These are phyloP conservation scores for Colletotrichum sansevieriae DNA, from an alignment of 2,329 filamentous ascomycete species.

Conservation along the genomic window DNA sequence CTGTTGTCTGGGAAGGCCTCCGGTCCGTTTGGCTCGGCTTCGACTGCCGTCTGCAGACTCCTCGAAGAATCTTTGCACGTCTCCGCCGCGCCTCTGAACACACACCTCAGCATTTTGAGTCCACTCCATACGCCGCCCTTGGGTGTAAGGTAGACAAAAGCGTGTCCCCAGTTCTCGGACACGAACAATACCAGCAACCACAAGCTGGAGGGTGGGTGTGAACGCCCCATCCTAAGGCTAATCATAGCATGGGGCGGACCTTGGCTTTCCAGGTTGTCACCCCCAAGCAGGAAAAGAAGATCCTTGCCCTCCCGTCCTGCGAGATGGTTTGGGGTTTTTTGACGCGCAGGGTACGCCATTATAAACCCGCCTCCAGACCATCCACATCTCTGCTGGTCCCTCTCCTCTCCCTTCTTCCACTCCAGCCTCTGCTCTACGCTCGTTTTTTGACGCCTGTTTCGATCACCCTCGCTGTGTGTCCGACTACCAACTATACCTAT, in stretches of 20 bases:
- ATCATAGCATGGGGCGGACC: slow-evolving; percentile 38
- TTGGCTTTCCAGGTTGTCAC: slow-evolving; percentile 31
- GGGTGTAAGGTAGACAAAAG: slow-evolving; percentile 19
- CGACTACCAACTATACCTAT: slow-evolving; percentile 23
- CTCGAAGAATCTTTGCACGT: slow-evolving; percentile 18
- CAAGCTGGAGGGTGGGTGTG: slow-evolving; percentile 1
- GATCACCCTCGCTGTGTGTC: slow-evolving; percentile 33
- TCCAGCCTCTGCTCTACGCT: slow-evolving; percentile 31
- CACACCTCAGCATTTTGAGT: slow-evolving; percentile 4
- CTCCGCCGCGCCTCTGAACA: slow-evolving; percentile 12
- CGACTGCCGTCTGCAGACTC: slow-evolving; percentile 1
- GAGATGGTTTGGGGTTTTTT: slow-evolving; percentile 32
- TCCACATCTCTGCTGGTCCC: slow-evolving; percentile 7
- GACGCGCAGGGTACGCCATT: slow-evolving; percentile 23
- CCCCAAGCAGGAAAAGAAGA: slow-evolving; percentile 29
- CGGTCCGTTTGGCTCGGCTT: slow-evolving; percentile 1
- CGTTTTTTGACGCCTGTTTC: slow-evolving; percentile 37
- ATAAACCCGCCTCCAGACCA: slow-evolving; percentile 37
- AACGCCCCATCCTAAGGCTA: slow-evolving; percentile 31
- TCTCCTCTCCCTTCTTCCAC: slow-evolving; percentile 26
- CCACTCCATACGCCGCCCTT: slow-evolving; percentile 22
- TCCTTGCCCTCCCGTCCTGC: slow-evolving; percentile 27
- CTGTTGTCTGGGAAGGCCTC: neutral
- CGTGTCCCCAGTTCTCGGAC: slow-evolving; percentile 22
- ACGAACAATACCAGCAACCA: slow-evolving; percentile 17